Conservation (phyloP, 1,284 basidiomycete species). For the Sphaerobolus stellatus region DNA sequence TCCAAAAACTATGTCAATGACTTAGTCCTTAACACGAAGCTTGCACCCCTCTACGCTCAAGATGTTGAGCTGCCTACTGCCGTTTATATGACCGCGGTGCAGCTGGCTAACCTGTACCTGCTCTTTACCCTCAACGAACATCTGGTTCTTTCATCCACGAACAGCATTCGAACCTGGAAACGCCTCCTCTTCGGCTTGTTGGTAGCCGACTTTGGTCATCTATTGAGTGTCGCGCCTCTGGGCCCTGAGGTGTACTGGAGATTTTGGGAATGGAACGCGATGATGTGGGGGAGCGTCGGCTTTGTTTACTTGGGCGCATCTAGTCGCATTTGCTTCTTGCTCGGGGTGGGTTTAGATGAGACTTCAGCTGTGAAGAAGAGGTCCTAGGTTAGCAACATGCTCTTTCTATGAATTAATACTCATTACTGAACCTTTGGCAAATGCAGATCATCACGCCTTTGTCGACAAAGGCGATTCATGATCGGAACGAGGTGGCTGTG, state of each 20-base stretch:
- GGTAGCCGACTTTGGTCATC: constrained; percentile 50
- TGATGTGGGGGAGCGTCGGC: constrained; percentile 55
- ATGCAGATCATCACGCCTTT: neutral
- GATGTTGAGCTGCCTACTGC: constrained; percentile 30
- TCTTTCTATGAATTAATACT: neutral
- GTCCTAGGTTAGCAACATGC: neutral
- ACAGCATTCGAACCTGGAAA: constrained; percentile 42
- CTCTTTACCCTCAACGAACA: constrained; percentile 55
- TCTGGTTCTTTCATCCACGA: constrained; percentile 47
- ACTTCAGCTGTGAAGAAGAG: neutral
- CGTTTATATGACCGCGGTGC: constrained; percentile 42
- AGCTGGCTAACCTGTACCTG: constrained; percentile 52
- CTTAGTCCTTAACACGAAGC: constrained; percentile 29
- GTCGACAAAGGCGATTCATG: neutral
- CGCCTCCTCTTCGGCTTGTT: constrained; percentile 45
- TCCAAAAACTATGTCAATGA: constrained; percentile 41
- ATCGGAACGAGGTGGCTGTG: constrained; percentile 36
- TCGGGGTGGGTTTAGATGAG: constrained; percentile 31
- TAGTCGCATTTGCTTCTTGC: constrained; percentile 40
- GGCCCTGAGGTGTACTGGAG: constrained; percentile 43
- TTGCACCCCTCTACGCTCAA: constrained; percentile 11
- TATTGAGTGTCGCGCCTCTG: constrained; percentile 47
- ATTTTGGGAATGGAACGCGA: constrained; percentile 50
- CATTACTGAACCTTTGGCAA: neutral
- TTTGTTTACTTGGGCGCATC: constrained; percentile 50